Evolutionary conservation across 169 alveolate genomes (phyloP).

Genomic region (Eimeria brunetti): DNA sequence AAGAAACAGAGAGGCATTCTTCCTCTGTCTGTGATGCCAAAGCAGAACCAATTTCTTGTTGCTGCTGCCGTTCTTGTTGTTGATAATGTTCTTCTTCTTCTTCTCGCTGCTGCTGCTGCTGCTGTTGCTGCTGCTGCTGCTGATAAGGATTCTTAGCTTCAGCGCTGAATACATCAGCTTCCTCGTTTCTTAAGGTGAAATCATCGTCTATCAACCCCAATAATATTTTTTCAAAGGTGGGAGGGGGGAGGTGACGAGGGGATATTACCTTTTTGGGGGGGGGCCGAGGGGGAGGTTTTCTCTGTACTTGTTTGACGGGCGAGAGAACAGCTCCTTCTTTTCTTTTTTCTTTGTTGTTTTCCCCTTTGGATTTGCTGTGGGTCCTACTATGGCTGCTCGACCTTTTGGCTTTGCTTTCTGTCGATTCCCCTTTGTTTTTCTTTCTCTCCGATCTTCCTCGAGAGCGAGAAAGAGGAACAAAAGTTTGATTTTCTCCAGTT

Average conservation of each 20-base stretch:
- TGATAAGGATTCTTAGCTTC: background rate
- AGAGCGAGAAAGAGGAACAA: background rate
- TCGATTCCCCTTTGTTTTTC: background rate
- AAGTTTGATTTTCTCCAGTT: background rate
- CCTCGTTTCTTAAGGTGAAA: constrained; percentile 33
- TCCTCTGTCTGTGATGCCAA: background rate
- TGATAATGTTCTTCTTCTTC: too few species aligned
- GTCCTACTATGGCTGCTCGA: constrained; percentile 16
- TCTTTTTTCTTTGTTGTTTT: background rate
- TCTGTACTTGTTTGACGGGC: background rate
- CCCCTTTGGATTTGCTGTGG: background rate
- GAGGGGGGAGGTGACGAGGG: constrained; percentile 72
- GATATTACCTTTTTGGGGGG: constrained; percentile 40
- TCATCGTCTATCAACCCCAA: constrained; percentile 53
- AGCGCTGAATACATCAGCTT: constrained; percentile 34
- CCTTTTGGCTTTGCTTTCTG: background rate
- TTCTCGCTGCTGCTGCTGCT: too few species aligned
- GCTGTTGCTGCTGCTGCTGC: too few species aligned
- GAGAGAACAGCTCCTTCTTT: background rate
- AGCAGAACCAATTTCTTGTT: background rate
- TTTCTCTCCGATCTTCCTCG: background rate
- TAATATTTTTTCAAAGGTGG: constrained; percentile 69
- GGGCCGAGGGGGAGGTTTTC: background rate
- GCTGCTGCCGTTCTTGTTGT: too few species aligned
- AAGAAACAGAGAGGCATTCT: constrained; percentile 35